phyloP scores from a whole-genome alignment of 371 early-diverging fungal species.

The Dinochytrium kinnereticum region DNA sequence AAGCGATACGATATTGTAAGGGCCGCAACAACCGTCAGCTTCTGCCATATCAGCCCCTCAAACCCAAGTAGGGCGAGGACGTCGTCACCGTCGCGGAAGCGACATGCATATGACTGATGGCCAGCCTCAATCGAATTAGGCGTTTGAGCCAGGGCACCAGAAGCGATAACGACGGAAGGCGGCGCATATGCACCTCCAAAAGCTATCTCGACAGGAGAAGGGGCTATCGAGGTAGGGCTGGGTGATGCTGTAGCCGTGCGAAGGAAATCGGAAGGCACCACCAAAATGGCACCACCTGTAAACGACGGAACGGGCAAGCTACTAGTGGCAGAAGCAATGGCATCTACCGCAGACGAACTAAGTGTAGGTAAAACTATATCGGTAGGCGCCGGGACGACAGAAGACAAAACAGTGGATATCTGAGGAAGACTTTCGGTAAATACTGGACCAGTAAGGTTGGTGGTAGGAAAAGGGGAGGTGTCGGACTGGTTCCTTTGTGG shows the following conservation, averaged over 20 bases:
- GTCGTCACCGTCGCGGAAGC: slow-evolving; percentile 39
- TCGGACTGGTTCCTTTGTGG: too few relatives aligned
- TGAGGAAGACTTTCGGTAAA: not conserved
- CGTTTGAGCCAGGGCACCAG: not conserved
- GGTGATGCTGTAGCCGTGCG: too few relatives aligned
- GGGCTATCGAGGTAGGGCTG: too few relatives aligned
- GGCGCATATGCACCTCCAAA: too few relatives aligned
- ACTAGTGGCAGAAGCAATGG: too few relatives aligned
- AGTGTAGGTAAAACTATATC: too few relatives aligned
- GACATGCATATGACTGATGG: slow-evolving; percentile 24
- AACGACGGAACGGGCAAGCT: too few relatives aligned
- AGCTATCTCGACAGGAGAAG: too few relatives aligned
- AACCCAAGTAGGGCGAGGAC: slow-evolving; percentile 43
- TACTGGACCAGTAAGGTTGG: not conserved
- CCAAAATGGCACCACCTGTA: too few relatives aligned
- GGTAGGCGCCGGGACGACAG: not conserved
- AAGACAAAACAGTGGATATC: not conserved
- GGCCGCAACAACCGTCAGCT: slow-evolving; percentile 30
- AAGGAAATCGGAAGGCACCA: too few relatives aligned
- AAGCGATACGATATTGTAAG: slow-evolving; percentile 40
- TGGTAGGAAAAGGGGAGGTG: too few relatives aligned
- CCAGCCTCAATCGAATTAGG: not conserved
- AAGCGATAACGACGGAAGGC: not conserved
- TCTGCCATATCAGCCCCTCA: slow-evolving; percentile 15
- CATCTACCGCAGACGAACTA: too few relatives aligned